Conservation (phyloP, 2,329 filamentous ascomycete genomes). For the Xylaria polymorpha region DNA sequence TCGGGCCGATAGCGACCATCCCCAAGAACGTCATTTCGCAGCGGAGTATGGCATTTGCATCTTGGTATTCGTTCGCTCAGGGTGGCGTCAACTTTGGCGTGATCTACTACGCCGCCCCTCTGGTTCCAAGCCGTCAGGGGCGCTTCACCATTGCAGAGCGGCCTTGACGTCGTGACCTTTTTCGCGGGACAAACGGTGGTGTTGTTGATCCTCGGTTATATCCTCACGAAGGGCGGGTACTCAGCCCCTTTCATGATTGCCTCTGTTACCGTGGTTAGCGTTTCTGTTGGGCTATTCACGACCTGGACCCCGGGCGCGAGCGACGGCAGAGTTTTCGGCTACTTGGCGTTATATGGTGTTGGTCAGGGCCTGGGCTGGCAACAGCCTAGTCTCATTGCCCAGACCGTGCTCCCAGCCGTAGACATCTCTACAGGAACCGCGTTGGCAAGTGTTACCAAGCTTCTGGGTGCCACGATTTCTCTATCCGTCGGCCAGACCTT, state of each 20-base stretch:
- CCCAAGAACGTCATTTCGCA: constrained; percentile 10
- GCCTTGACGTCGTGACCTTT: constrained; percentile 19
- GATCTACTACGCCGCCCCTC: constrained; percentile 14
- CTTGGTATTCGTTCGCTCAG: constrained; percentile 25
- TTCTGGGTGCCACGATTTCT: constrained; percentile 15
- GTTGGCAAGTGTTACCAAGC: constrained; percentile 20
- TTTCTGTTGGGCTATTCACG: background rate
- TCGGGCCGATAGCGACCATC: constrained; percentile 20
- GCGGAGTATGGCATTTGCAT: constrained; percentile 25
- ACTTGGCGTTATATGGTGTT: constrained; percentile 17
- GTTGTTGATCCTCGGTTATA: constrained; percentile 14
- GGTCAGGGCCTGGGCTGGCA: constrained; percentile 24
- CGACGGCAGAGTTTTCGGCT: constrained; percentile 17
- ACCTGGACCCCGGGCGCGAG: constrained; percentile 16
- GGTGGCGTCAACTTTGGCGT: constrained; percentile 21
- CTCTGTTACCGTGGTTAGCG: constrained; percentile 11
- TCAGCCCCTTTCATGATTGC: constrained; percentile 26
- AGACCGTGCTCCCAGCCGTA: constrained; percentile 20
- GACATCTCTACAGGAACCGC: constrained; percentile 22
- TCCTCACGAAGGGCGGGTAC: constrained; percentile 20
- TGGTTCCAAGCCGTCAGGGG: constrained; percentile 26
- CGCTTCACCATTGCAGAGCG: constrained; percentile 6
- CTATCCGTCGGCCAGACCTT: constrained; percentile 18
- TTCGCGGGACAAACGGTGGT: constrained; percentile 21
- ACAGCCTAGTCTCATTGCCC: constrained; percentile 24